Evolutionary conservation across 2,329 filamentous ascomycete species (phyloP), one percentile per base, ranked within the genome.

Genomic region (Fusarium pininemorale): DNA sequence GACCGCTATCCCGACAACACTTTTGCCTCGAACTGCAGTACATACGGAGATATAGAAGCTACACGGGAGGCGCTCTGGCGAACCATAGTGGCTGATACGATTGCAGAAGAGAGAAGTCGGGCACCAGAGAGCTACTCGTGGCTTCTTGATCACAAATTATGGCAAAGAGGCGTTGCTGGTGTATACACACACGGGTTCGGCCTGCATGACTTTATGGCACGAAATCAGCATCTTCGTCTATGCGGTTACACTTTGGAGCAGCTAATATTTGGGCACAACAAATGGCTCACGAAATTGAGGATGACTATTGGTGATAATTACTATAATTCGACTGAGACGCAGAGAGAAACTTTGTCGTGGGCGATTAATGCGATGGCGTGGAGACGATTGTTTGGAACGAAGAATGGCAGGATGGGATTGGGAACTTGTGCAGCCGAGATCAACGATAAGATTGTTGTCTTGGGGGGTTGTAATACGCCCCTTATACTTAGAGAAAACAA

Each of bases 361-460:
- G 68, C 66, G 3, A 32, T 70, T 0, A 70, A 70, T 18, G 32
- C 59, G 1, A 56, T 71, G 68, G 68, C 67, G 0, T 71, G 68
- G 68, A 39, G 68, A 0, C 6, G 68, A 0, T 1, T 71, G 0
- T 62, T 62, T 6, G 67, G 55, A 0, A 71, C 68, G 0, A 18
- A 6, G 1, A 7, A 9, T 6, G 68, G 68, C 3, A 71, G 68
- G 7, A 67, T 71, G 39, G 68, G 68, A 6, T 1, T 71, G n/a
- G 68, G 67, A 0, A 66, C 16, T 0, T 56, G 67, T 5, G 35
- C 67, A 1, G 20, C 67, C 1, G 9, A 48, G 10, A 1, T 48
- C 0, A 63, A 42, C 1, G 68, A 71, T 11, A 53, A 1, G 0
- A 20, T 71, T 8, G 12, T 6, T 0, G 2, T 70, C 0, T 5